Conservation (phyloP, 306 rosid species). For the Quercus engelmannii region DNA sequence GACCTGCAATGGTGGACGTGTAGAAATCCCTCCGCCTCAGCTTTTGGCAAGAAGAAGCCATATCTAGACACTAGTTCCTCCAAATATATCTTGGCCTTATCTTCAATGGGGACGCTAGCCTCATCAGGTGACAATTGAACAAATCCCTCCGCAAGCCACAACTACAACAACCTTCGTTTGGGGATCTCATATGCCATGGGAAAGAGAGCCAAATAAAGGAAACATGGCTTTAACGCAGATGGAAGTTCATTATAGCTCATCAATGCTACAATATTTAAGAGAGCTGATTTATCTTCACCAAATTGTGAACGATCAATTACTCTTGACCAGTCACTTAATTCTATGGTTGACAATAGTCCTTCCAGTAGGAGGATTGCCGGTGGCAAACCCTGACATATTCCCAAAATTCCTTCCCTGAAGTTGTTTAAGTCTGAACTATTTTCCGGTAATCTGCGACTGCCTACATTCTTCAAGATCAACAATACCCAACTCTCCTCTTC, state of each 20-base stretch:
- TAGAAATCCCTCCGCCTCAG: too few species aligned
- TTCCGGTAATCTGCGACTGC: neutral
- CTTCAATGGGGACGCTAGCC: neutral
- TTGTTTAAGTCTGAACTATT: too few species aligned
- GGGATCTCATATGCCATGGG: too few species aligned
- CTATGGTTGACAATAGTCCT: too few species aligned
- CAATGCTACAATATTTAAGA: neutral
- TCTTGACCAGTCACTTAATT: neutral
- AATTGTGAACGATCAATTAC: neutral
- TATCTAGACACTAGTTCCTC: neutral
- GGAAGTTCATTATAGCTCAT: neutral
- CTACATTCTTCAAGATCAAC: neutral
- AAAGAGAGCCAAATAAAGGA: conserved; percentile 6
- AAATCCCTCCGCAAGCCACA: too few species aligned
- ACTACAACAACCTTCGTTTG: too few species aligned
- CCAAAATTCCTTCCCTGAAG: too few species aligned
- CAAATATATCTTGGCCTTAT: neutral
- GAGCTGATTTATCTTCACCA: neutral
- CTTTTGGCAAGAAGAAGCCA: too few species aligned
- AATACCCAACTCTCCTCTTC: neutral
- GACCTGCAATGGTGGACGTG: too few species aligned
- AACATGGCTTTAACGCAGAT: neutral
- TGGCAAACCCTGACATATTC: too few species aligned
- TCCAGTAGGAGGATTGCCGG: too few species aligned
- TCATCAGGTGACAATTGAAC: neutral